A percentile compares a stretch with the other conserved stretches of the same genome.
Evolutionary conservation across 192 early-diverging fungal species (phyloP).

Genomic region (Geosiphon pyriformis): DNA sequence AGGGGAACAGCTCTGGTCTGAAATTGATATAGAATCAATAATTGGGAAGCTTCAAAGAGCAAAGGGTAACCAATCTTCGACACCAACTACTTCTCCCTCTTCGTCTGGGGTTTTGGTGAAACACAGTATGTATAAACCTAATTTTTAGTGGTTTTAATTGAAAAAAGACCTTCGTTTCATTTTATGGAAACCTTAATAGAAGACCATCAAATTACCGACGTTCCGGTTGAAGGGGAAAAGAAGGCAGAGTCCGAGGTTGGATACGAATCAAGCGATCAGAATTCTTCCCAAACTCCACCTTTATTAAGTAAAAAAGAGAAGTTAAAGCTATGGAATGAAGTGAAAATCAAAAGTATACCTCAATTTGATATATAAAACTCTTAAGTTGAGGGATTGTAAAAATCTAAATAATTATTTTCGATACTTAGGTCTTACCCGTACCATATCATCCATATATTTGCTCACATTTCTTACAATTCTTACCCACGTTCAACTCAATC

Average conservation of each 20-base stretch:
- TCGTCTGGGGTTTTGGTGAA: constrained; percentile 13
- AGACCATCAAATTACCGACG: too few relatives aligned
- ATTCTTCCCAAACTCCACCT: too few relatives aligned
- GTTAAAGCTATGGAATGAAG: constrained; percentile 79
- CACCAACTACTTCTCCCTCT: neutral
- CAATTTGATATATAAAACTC: neutral
- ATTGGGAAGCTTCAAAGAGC: constrained; percentile 59
- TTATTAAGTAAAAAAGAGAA: constrained; percentile 56
- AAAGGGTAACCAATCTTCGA: constrained; percentile 16
- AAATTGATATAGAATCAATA: constrained; percentile 74
- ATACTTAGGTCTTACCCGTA: constrained; percentile 71
- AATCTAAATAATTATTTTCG: constrained; percentile 11
- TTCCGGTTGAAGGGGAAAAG: too few relatives aligned
- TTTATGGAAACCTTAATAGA: too few relatives aligned
- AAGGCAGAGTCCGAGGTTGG: too few relatives aligned
- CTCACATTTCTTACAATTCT: constrained; percentile 80
- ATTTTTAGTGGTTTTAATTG: too few relatives aligned
- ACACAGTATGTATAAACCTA: too few relatives aligned
- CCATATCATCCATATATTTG: constrained; percentile 79
- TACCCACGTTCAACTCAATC: constrained; percentile 82
- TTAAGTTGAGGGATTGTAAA: neutral
- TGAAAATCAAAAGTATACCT: constrained; percentile 72
- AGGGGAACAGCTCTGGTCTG: constrained; percentile 68
- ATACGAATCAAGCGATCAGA: too few relatives aligned
- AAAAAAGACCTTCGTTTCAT: too few relatives aligned